phyloP scores from a whole-genome alignment of 2,329 filamentous ascomycete genomes.

The Aspergillus fischeri region DNA sequence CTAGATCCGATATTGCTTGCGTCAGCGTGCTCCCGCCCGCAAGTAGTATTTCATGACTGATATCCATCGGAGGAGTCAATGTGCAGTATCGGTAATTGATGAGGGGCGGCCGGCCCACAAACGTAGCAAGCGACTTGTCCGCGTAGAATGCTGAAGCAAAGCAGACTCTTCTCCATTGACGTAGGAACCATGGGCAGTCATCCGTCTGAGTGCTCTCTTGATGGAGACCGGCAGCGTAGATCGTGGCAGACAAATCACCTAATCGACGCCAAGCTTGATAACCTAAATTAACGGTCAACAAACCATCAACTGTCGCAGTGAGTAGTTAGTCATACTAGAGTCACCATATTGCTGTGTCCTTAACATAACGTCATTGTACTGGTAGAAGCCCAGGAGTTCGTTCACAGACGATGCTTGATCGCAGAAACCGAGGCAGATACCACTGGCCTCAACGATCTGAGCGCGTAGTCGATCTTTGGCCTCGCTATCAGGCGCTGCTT shows the following conservation, averaged over 20 bases:
- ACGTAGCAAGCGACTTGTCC: constrained; percentile 48
- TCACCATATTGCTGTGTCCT: constrained; percentile 33
- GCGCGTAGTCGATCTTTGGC: constrained; percentile 28
- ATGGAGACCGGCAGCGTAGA: constrained; percentile 48
- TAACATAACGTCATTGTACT: constrained; percentile 29
- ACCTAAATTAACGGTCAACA: constrained; percentile 25
- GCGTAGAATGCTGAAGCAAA: constrained; percentile 44
- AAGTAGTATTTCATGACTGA: constrained; percentile 26
- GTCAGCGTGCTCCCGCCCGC: constrained; percentile 22
- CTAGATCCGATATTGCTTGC: constrained; percentile 23
- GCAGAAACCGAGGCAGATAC: constrained; percentile 29
- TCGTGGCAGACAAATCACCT: constrained; percentile 44
- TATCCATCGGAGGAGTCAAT: constrained; percentile 34
- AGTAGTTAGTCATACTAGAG: constrained; percentile 29
- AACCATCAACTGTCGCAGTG: not conserved
- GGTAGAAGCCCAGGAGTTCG: constrained; percentile 33
- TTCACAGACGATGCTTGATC: constrained; percentile 31
- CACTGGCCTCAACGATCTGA: constrained; percentile 31
- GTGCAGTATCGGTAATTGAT: constrained; percentile 43
- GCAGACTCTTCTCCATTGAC: constrained; percentile 36
- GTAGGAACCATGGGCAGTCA: constrained; percentile 37
- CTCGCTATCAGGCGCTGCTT: constrained; percentile 15
- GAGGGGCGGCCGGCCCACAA: constrained; percentile 48
- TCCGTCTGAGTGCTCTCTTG: constrained; percentile 32
- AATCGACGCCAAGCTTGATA: constrained; percentile 47